These are phyloP conservation scores for Solanum lignicaule DNA, from an alignment of 257 asterid genomes.

Conservation along the genomic window DNA sequence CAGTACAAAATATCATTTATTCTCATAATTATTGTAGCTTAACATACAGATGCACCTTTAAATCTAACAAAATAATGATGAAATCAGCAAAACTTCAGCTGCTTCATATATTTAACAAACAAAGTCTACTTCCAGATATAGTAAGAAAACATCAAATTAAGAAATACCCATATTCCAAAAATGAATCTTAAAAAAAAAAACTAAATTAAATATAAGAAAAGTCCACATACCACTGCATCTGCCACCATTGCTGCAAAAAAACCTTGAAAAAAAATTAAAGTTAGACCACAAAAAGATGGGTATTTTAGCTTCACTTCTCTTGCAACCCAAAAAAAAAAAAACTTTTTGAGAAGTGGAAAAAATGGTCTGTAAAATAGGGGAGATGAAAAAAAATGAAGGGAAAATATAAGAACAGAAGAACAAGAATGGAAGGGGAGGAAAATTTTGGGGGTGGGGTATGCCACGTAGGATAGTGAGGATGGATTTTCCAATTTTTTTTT, in stretches of 20 bases:
- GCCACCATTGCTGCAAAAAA: constrained; percentile 42
- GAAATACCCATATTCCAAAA: neutral
- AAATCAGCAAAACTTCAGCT: neutral
- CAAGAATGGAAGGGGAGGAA: constrained; percentile 1
- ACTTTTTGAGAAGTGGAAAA: neutral
- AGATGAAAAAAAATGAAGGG: constrained; percentile 6
- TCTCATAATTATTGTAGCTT: neutral
- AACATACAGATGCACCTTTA: neutral
- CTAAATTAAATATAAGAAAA: neutral
- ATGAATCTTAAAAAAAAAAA: neutral
- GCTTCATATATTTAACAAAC: neutral
- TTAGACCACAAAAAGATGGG: neutral
- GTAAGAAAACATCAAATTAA: neutral
- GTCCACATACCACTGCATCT: constrained; percentile 42
- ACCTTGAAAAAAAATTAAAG: neutral
- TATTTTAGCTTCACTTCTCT: neutral
- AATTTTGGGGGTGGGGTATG: neutral
- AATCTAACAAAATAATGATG: neutral
- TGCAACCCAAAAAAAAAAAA: neutral
- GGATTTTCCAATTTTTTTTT: neutral
- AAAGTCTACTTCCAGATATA: neutral
- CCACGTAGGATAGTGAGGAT: constrained; percentile 32
- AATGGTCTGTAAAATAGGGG: neutral
- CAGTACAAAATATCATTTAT: neutral
- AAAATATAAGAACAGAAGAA: neutral